phyloP scores from a whole-genome alignment of 805 yeast genomes.

The Wickerhamiella kazuoi region DNA sequence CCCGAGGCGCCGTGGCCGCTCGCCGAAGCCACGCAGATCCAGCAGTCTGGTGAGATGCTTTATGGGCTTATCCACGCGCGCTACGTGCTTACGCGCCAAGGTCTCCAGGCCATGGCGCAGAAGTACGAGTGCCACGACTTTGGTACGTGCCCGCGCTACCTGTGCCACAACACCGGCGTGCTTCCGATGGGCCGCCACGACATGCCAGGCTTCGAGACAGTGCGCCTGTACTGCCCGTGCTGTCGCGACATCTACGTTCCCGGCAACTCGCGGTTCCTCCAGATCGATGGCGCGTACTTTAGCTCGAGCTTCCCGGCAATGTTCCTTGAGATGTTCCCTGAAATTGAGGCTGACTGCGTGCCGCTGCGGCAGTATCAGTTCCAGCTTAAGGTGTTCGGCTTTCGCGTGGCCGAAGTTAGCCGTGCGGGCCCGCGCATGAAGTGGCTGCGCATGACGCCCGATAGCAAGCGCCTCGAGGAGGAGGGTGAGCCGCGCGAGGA shows the following conservation, averaged over 20 bases:
- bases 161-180: conserved; percentile 77
- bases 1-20: conserved; percentile 34
- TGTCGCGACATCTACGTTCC: conserved; percentile 87
- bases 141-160: conserved; percentile 80
- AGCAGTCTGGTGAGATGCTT: conserved; percentile 77
- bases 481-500: conserved; percentile 6
- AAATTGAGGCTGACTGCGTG: conserved; percentile 58
- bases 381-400: conserved; percentile 74
- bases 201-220: conserved; percentile 80
- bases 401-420: conserved; percentile 57
- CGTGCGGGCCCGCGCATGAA: conserved; percentile 84
- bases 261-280: conserved; percentile 64
- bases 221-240: conserved; percentile 82
- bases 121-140: conserved; percentile 79
- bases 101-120: conserved; percentile 70
- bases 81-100: conserved; percentile 73
- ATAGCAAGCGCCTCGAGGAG: conserved; percentile 43
- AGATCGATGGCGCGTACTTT: conserved; percentile 91
- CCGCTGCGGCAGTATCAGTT: conserved; percentile 32
- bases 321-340: conserved; percentile 81
- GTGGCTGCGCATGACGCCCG: conserved; percentile 78
- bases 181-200: conserved; percentile 87
- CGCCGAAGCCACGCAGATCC: conserved; percentile 57
- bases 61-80: conserved; percentile 93
- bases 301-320: conserved; percentile 93